Base-by-base conservation (phyloP, 2,329 filamentous ascomycete genomes). In the Exophiala aquamarina region DNA sequence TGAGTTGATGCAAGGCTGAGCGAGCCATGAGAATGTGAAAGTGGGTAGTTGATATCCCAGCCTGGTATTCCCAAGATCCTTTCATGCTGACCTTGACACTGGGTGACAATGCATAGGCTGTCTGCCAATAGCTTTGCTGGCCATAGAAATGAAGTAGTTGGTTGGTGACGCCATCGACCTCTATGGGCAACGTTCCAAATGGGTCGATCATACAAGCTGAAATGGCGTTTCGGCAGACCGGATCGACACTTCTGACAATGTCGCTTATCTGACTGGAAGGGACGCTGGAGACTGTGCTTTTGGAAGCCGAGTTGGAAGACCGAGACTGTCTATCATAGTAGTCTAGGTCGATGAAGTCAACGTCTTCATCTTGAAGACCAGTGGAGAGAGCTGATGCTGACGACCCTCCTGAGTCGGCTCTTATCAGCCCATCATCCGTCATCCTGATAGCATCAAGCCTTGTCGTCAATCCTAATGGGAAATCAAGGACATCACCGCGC, bases 1-100 rank as follows among this genome's bases (percentile, higher is more conserved):
- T 44, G 13, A 52, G 42, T 15, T 52, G 49, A 41, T 52, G 49
- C 31, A 52, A 33, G 11, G 49, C 49, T 28, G 49, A 52, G 14
- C 49, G 49, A n/a, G 44, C 49, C 49, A 52, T 52, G n/a, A 52
- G 26, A 17, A 41, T 44, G 31, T 52, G 49, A 32, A 52, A 48
- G 21, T 48, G 49, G 18, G 49, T 47, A 11, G 38, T 28, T 6
- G 44, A 52, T 19, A 43, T 29, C 8, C 49, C 44, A 9, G 49
- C 44, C 23, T 52, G 49, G 20, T 52, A 52, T 35, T 52, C 49
- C 49, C 49, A 52, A 5, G 49, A 52, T 9, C 49, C 49, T 19
- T 52, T 52, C 28, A 52, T 52, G 31, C 44, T 48, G 15, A 44
- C 43, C 20, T 38, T 47, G 15, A 52, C 47, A 20, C 35, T 44